Conservation (phyloP, 768 basidiomycete species). For the Auriscalpium vulgare region DNA sequence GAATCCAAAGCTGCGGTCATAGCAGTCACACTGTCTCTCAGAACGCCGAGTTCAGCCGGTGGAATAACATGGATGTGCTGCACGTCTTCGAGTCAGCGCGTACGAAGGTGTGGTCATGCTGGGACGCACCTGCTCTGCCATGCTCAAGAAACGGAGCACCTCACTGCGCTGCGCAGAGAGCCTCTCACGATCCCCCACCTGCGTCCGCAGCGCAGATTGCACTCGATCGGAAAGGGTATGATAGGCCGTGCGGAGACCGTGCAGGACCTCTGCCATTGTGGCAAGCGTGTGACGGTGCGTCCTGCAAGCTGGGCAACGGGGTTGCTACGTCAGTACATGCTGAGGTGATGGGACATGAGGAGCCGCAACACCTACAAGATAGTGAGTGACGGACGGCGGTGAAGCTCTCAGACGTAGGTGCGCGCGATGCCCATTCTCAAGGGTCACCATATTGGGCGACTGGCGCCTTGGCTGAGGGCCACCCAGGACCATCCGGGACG, state of each 20-base stretch:
- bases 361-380: no score
- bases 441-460: no score
- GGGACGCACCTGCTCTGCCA: neutral
- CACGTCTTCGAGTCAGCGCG: neutral
- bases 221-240: neutral
- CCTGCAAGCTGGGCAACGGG: no score
- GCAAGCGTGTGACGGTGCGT: no score
- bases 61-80: conserved; percentile 5
- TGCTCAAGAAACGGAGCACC: neutral
- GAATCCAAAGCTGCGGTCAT: neutral
- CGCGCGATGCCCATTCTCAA: no score
- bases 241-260: neutral
- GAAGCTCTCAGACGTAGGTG: no score
- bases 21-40: neutral
- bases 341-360: no score
- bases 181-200: neutral
- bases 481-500: no score
- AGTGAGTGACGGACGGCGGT: no score
- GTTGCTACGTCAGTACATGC: no score
- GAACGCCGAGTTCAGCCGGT: neutral
- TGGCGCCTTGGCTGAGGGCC: no score
- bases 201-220: neutral
- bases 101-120: neutral
- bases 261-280: neutral
- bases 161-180: neutral